Conservation (phyloP, 163 green algal genomes). For the Scenedesmus sp. region DNA sequence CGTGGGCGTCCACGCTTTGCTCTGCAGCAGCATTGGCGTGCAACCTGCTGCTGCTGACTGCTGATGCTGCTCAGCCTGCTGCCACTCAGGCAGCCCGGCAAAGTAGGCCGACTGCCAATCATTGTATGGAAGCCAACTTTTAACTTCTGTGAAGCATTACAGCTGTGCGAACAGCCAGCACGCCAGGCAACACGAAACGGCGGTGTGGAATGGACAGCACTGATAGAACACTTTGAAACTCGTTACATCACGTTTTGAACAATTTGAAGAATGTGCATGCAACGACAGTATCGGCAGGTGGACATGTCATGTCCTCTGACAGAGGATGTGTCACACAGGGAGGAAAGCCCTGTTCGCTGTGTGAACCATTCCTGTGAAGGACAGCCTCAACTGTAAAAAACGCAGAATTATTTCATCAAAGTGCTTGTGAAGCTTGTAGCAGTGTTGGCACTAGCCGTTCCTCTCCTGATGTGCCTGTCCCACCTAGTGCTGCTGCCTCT, state of each 20-base stretch:
- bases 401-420: neutral
- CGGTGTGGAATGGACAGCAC: neutral
- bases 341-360: neutral
- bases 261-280: too few relatives aligned
- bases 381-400: neutral
- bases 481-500: too few relatives aligned
- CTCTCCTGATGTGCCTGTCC: too few relatives aligned
- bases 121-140: neutral
- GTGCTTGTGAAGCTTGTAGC: too few relatives aligned
- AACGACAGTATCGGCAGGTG: too few relatives aligned
- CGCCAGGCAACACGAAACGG: neutral
- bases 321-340: neutral
- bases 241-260: too few relatives aligned
- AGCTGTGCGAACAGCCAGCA: neutral
- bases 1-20: slow-evolving; percentile 30
- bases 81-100: neutral
- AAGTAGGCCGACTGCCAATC: neutral
- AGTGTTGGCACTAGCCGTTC: too few relatives aligned
- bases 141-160: neutral
- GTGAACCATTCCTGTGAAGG: neutral
- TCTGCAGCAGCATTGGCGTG: slow-evolving; percentile 17
- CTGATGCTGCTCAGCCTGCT: neutral
- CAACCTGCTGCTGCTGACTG: slow-evolving; percentile 2
- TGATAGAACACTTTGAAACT: neutral
- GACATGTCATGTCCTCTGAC: neutral